Conservation (phyloP, 2,329 filamentous ascomycete genomes). For the Rhynchosporium secalis region DNA sequence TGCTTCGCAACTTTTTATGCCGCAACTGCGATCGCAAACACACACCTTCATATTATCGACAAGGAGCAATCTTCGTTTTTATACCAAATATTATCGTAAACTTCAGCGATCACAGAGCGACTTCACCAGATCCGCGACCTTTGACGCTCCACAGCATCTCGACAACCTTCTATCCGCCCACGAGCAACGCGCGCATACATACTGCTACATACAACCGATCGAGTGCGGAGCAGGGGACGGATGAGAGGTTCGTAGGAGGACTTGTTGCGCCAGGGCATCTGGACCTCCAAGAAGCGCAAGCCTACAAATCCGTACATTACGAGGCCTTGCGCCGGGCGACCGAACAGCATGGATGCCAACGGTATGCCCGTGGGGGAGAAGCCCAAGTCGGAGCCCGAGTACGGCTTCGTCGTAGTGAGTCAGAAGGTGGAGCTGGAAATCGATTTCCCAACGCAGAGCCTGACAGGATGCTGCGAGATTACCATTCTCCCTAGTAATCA, state of each 20-base stretch:
- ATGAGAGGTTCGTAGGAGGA: slow-evolving; percentile 32
- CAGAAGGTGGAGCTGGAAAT: slow-evolving; percentile 90
- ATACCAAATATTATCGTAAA: not conserved
- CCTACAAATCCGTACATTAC: slow-evolving; percentile 6
- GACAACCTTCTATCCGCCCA: not conserved
- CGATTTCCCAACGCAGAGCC: slow-evolving; percentile 72
- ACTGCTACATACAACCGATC: slow-evolving; percentile 3
- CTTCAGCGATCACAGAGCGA: not conserved
- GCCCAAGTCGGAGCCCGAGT: slow-evolving; percentile 18
- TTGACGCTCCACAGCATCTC: not conserved
- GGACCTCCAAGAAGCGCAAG: slow-evolving; percentile 24
- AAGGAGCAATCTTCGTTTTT: not conserved
- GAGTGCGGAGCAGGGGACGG: slow-evolving; percentile 27
- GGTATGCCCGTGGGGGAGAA: slow-evolving; percentile 14
- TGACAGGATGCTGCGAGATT: slow-evolving; percentile 80
- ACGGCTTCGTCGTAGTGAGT: slow-evolving; percentile 61
- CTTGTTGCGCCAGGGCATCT: slow-evolving; percentile 30
- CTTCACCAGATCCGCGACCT: not conserved
- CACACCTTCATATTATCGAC: slow-evolving; percentile 1
- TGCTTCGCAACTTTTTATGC: not conserved
- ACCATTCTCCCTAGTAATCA: slow-evolving; percentile 61
- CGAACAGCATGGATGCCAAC: slow-evolving; percentile 35
- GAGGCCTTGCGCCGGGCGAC: slow-evolving; percentile 12
- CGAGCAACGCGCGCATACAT: slow-evolving; percentile 7
- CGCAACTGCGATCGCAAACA: slow-evolving; percentile 10